Evolutionary conservation across 73 alveolate genomes (phyloP).

Genomic region (Effrenium voratum): DNA sequence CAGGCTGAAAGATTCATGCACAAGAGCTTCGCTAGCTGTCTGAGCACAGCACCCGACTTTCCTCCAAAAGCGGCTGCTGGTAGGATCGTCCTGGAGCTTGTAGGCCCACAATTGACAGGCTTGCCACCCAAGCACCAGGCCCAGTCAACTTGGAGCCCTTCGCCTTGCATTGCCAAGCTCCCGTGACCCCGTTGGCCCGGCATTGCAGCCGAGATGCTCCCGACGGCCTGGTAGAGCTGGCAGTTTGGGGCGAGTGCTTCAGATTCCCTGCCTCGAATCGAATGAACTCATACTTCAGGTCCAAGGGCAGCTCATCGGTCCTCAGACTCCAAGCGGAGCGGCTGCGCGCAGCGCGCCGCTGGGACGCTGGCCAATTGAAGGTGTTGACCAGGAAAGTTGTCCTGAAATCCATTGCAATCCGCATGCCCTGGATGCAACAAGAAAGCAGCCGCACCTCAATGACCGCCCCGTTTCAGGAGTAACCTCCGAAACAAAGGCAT

Average conservation of each 20-base stretch:
- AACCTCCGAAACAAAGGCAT: background rate
- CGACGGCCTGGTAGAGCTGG: background rate
- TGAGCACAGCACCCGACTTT: slow-evolving; percentile 26
- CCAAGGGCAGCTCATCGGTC: slow-evolving; percentile 36
- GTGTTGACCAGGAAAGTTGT: slow-evolving; percentile 32
- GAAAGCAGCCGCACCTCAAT: background rate
- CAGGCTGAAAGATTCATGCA: too few relatives aligned
- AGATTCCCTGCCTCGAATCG: slow-evolving; percentile 43
- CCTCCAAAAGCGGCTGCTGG: slow-evolving; percentile 43
- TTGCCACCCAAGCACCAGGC: too few relatives aligned
- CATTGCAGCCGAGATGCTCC: slow-evolving; percentile 39
- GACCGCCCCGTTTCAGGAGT: background rate
- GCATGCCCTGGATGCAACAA: background rate
- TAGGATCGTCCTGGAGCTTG: slow-evolving; percentile 80
- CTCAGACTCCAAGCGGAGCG: background rate
- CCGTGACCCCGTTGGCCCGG: too few relatives aligned
- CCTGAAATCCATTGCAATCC: background rate
- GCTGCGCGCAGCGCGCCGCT: background rate
- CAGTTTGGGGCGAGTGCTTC: background rate
- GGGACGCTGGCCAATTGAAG: slow-evolving; percentile 8
- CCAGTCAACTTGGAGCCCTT: too few relatives aligned
- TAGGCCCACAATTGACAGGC: too few relatives aligned
- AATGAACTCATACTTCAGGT: slow-evolving; percentile 52
- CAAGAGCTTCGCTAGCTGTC: background rate
- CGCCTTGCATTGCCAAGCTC: too few relatives aligned